phyloP scores from a whole-genome alignment of 2,329 filamentous ascomycete species.

The Cadophora sp. region DNA sequence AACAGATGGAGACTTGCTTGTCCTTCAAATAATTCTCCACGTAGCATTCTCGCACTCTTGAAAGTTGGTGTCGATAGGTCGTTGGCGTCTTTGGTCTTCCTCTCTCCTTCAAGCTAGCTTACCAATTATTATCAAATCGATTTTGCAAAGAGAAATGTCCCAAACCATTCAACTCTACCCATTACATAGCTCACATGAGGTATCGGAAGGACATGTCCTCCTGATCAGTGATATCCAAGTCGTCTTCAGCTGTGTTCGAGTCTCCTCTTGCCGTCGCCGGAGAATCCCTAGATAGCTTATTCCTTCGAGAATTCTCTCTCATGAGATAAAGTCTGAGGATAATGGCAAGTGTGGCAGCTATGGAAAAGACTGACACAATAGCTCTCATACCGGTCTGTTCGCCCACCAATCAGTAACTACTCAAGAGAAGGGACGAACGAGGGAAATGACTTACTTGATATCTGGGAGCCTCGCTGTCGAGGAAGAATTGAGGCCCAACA shows the following conservation, averaged over 20 bases:
- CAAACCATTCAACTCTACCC: too few species aligned
- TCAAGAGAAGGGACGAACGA: not conserved
- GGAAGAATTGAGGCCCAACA: not conserved
- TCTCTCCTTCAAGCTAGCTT: too few species aligned
- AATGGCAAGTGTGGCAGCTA: not conserved
- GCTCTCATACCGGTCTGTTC: not conserved
- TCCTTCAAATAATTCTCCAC: too few species aligned
- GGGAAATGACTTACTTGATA: not conserved
- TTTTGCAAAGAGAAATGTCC: too few species aligned
- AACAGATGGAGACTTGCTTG: too few species aligned
- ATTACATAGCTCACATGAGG: not conserved
- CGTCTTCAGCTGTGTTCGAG: not conserved
- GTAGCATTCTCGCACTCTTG: too few species aligned
- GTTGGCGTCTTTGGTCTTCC: too few species aligned
- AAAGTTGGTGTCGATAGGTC: too few species aligned
- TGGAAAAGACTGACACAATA: not conserved
- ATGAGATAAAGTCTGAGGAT: not conserved
- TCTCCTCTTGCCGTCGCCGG: not conserved
- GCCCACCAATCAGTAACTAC: not conserved
- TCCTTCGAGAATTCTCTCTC: not conserved
- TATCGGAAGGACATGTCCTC: not conserved
- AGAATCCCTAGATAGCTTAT: not conserved
- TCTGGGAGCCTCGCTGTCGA: constrained; percentile 1
- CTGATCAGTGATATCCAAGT: not conserved
- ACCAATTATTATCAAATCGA: too few species aligned